phyloP scores from a whole-genome alignment of 257 asterid genomes.

The Plantago elongata region DNA sequence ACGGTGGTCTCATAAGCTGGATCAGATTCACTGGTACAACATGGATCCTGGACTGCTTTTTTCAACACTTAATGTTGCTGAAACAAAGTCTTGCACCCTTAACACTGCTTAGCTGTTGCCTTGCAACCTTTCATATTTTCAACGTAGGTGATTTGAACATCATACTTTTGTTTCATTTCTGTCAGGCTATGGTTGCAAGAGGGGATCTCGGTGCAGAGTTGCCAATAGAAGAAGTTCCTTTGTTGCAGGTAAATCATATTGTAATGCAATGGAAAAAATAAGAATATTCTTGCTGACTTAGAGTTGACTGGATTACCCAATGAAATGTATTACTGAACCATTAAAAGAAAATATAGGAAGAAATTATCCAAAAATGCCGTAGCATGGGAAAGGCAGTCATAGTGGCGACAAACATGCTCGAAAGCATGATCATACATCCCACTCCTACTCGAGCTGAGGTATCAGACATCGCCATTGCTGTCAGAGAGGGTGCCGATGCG shows the following conservation, averaged over 20 bases:
- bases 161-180: constrained; percentile 13
- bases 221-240: constrained; percentile 95
- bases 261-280: not conserved
- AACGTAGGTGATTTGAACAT: constrained; percentile 4
- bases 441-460: constrained; percentile 99
- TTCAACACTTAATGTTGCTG: constrained; percentile 9
- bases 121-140: not conserved
- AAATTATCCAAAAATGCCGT: constrained; percentile 83
- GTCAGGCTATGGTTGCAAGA: constrained; percentile 97
- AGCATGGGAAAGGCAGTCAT: constrained; percentile 98
- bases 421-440: constrained; percentile 98
- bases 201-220: constrained; percentile 98
- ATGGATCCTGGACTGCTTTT: constrained; percentile 1
- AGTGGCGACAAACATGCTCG: constrained; percentile 98
- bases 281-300: constrained; percentile 2
- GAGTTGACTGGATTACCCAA: not conserved
- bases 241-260: constrained; percentile 68
- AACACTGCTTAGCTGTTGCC: constrained; percentile 5
- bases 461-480: constrained; percentile 94
- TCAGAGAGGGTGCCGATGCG: constrained; percentile 96
- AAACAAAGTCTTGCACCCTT: constrained; percentile 10
- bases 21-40: constrained; percentile 1
- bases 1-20: constrained; percentile 4
- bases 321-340: not conserved
- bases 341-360: constrained; percentile 55